These are phyloP conservation scores for Amyloporia xantha DNA, from an alignment of 768 basidiomycete genomes.

Conservation along the genomic window DNA sequence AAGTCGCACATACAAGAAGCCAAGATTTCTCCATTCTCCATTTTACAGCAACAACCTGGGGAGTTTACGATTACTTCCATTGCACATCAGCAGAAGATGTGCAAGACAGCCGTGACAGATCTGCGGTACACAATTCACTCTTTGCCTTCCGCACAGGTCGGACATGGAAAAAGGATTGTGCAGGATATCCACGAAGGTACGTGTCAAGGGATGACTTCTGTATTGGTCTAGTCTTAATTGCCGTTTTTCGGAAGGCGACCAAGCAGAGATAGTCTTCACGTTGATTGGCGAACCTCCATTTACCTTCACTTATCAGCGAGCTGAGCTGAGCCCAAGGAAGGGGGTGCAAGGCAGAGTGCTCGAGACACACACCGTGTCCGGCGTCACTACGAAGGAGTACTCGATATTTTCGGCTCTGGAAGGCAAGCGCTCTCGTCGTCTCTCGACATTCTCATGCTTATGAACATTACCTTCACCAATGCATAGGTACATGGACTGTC, in stretches of 20 bases:
- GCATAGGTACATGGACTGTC: constrained; percentile 84
- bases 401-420: constrained; percentile 89
- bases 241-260: constrained; percentile 55
- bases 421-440: constrained; percentile 56
- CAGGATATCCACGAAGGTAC: constrained; percentile 89
- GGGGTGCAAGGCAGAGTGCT: constrained; percentile 74
- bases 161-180: constrained; percentile 72
- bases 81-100: constrained; percentile 89
- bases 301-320: constrained; percentile 89
- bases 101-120: constrained; percentile 75
- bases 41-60: constrained; percentile 75
- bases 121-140: constrained; percentile 69
- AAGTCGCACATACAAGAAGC: constrained; percentile 68
- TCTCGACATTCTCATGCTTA: background rate
- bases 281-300: constrained; percentile 92
- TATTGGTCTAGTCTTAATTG: background rate
- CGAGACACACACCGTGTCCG: constrained; percentile 87
- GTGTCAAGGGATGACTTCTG: constrained; percentile 15
- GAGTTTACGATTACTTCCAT: constrained; percentile 83
- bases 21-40: constrained; percentile 77
- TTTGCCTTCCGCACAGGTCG: constrained; percentile 84
- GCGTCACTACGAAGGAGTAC: constrained; percentile 67
- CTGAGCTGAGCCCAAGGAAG: constrained; percentile 63
- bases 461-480: constrained; percentile 4
- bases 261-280: constrained; percentile 90